phyloP scores from a whole-genome alignment of 257 asterid genomes.

The Prunella vulgaris region DNA sequence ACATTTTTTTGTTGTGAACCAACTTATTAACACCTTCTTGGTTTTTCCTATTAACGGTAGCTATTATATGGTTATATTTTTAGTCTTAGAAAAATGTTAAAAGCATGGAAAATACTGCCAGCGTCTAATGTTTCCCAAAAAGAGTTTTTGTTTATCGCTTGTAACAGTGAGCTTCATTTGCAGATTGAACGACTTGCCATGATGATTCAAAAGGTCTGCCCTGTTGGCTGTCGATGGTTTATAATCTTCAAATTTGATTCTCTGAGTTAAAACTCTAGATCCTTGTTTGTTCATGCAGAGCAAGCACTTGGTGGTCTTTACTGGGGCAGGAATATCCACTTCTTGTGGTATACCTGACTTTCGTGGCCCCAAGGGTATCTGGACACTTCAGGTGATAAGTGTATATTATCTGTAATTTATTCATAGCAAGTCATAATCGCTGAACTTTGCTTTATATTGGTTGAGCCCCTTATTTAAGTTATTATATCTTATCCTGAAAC shows the following conservation, averaged over 20 bases:
- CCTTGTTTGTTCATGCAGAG: constrained; percentile 59
- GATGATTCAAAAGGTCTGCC: constrained; percentile 69
- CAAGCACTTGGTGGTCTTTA: constrained; percentile 93
- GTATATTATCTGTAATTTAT: background rate
- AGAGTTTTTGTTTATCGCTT: background rate
- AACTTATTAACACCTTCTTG: background rate
- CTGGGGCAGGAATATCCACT: constrained; percentile 98
- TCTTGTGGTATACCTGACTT: constrained; percentile 98
- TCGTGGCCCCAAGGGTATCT: constrained; percentile 97
- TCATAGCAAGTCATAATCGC: too few species aligned
- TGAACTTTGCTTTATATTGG: too few species aligned
- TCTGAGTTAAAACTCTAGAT: constrained; percentile 20
- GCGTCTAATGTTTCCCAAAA: background rate
- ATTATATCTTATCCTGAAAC: constrained; percentile 2
- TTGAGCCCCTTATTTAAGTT: too few species aligned
- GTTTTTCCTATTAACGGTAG: background rate
- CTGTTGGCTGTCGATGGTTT: constrained; percentile 15
- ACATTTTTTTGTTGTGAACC: background rate
- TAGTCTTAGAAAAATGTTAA: background rate
- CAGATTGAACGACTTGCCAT: constrained; percentile 78
- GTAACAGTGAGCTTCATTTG: constrained; percentile 21
- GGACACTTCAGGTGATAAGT: constrained; percentile 87
- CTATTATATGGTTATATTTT: background rate
- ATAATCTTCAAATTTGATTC: constrained; percentile 17
- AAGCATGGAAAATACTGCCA: background rate